Evolutionary conservation across 805 yeast species (phyloP).

Genomic region (Candida yuanshanica): DNA sequence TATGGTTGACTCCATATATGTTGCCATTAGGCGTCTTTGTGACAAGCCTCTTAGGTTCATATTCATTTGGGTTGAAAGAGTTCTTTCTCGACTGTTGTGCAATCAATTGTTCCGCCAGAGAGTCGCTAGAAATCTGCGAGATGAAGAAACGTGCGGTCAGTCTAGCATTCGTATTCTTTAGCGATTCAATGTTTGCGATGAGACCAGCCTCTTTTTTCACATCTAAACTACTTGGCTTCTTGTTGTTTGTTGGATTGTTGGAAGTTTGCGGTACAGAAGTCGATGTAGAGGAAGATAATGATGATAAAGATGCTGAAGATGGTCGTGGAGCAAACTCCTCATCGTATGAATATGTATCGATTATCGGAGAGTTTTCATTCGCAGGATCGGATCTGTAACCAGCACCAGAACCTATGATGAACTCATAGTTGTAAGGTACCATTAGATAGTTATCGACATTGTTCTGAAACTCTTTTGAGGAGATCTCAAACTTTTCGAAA

Average conservation of each 20-base stretch:
- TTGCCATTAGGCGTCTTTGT: neutral
- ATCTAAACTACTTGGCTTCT: neutral
- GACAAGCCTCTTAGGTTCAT: neutral
- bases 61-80: neutral
- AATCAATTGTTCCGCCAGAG: neutral
- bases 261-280: neutral
- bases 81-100: neutral
- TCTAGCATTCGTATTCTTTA: neutral
- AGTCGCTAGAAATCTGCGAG: neutral
- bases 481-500: neutral
- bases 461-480: neutral
- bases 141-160: neutral
- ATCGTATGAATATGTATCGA: neutral
- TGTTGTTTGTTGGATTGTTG: too few relatives aligned
- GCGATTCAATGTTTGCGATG: neutral
- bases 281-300: neutral
- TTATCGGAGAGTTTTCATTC: neutral
- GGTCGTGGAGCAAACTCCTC: neutral
- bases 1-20: neutral
- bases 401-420: neutral
- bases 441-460: neutral
- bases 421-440: neutral
- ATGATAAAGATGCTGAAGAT: neutral
- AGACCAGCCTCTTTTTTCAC: neutral
- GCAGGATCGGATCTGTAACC: slow-evolving; percentile 1